These are phyloP conservation scores for Tieghemiomyces parasiticus DNA, from an alignment of 192 early-diverging fungal genomes.

Conservation along the genomic window DNA sequence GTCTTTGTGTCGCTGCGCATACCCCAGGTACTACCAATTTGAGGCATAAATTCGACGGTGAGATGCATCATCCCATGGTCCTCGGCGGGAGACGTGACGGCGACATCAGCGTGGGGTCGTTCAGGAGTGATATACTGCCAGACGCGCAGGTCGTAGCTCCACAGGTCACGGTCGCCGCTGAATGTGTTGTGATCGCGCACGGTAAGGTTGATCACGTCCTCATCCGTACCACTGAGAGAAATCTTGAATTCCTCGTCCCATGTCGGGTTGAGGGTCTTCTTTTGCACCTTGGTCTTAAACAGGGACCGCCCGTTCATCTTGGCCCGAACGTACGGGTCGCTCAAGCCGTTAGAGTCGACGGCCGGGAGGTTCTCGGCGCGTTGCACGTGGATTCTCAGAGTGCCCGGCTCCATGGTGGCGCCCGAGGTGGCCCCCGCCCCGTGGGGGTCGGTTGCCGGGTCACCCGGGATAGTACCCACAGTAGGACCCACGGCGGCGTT, in stretches of 20 bases:
- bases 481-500: neutral
- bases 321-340: conserved; percentile 56
- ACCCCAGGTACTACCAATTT: no score
- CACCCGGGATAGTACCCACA: neutral
- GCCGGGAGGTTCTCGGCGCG: conserved; percentile 33
- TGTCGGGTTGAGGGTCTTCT: conserved; percentile 48
- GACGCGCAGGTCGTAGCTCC: conserved; percentile 38
- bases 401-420: conserved; percentile 22
- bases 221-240: conserved; percentile 16
- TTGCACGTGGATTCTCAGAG: conserved; percentile 22
- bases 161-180: conserved; percentile 41
- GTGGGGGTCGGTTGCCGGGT: conserved; percentile 16
- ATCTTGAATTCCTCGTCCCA: conserved; percentile 36
- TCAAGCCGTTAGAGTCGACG: conserved; percentile 40
- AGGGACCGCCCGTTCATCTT: conserved; percentile 40
- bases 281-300: conserved; percentile 47
- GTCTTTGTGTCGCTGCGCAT: no score
- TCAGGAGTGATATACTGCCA: conserved; percentile 29
- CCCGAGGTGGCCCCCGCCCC: conserved; percentile 28
- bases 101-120: no score
- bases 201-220: conserved; percentile 29
- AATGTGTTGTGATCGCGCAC: conserved; percentile 59
- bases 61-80: no score
- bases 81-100: no score
- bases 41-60: no score